phyloP scores from a whole-genome alignment of 2,329 filamentous ascomycete species.

The Aspergillus persii region DNA sequence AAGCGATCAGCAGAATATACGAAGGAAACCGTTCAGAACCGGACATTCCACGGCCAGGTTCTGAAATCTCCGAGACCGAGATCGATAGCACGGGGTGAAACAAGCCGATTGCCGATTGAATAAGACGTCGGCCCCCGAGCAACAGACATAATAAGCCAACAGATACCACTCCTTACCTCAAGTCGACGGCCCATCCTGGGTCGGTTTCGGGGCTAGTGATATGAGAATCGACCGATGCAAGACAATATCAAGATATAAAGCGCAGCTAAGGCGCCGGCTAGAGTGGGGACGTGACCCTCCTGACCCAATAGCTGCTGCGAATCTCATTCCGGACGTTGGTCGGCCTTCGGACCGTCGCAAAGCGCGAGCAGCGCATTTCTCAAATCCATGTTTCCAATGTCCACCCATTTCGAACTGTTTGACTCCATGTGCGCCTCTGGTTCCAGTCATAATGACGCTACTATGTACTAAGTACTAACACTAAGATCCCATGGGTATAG shows the following conservation, averaged over 20 bases:
- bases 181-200: not conserved
- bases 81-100: not conserved
- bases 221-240: not conserved
- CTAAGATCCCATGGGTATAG: not conserved
- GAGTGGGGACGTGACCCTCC: not conserved
- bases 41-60: not conserved
- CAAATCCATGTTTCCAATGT: not conserved
- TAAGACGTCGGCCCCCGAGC: not conserved
- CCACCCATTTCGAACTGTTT: not conserved
- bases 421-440: not conserved
- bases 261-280: slow-evolving; percentile 3
- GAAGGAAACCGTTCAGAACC: not conserved
- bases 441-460: not conserved
- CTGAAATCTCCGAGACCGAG: not conserved
- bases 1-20: not conserved
- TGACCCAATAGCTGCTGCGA: not conserved
- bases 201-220: not conserved
- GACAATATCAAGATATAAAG: not conserved
- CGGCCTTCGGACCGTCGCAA: not conserved
- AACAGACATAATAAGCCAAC: not conserved
- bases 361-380: not conserved
- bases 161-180: not conserved
- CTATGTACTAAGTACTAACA: not conserved
- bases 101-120: no score
- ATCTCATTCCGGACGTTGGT: not conserved